Base-by-base conservation (phyloP, 805 yeast species). In the Wickerhamiella kazuoi region DNA sequence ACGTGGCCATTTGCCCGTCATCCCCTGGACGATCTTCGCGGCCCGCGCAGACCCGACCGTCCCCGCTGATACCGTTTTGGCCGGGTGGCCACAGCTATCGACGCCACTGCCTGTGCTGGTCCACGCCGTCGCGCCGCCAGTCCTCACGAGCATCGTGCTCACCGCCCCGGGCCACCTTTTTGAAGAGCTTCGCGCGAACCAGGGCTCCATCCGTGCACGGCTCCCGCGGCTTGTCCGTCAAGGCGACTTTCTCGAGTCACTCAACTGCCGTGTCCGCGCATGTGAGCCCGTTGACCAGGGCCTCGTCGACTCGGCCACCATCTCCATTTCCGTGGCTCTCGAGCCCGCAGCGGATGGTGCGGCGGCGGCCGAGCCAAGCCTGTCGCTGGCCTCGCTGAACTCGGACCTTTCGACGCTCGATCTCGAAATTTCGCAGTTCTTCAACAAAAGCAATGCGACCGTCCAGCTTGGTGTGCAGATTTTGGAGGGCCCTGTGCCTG, bases 261-360 rank as follows among this genome's bases (percentile, higher is more conserved):
- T 72, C 16, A 65, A 67, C 44, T 79, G 79, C 17, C 49, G 50
- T 5, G 66, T 81, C 2, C 48, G 69, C 3, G 65, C 75, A 19
- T 72, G 83, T 52, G 93, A 80, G 47, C 93, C 93, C 0, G 65
- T 72, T 2, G 71, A 68, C 32, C 93, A 80, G 52, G 94, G 94
- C 1, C 46, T 53, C 2, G 20, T 78, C 1, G 54, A 59, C 17
- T 41, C 46, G 1, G 54, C 56, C 1, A 26, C 36, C 1, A 74
- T 87, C 0, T 61, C 61, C n/a, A 57, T 81, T 2, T 67, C 74
- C 2, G 56, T 79, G 23, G 68, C 75, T 15, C 68, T 65, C 42
- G 51, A 43, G 30, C n/a, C n/a, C n/a, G 31, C 30, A 6, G 15
- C 30, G 9, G 8, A 14, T 21, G 18, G 42, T 3, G 9, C 26